A percentile compares a stretch with the other conserved stretches of the same genome.
These are phyloP conservation scores for Dactylellina sp. DNA, from an alignment of 2,329 filamentous ascomycete genomes.

Conservation along the genomic window DNA sequence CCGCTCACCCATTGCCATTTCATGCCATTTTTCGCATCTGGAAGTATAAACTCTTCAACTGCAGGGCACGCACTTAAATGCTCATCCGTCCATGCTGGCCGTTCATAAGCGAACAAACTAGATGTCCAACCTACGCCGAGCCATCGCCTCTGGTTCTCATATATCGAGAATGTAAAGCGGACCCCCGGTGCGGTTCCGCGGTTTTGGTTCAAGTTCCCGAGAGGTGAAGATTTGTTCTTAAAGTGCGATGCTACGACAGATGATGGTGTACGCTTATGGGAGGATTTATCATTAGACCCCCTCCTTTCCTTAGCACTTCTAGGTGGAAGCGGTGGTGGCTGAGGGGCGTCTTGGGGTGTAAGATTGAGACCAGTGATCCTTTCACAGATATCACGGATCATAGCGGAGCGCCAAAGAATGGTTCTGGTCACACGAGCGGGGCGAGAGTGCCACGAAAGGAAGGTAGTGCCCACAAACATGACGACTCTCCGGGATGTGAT, in stretches of 20 bases:
- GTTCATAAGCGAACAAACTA: constrained; percentile 88
- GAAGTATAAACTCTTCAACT: constrained; percentile 78
- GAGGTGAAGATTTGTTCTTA: constrained; percentile 60
- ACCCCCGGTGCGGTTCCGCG: constrained; percentile 77
- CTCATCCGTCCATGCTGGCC: constrained; percentile 94
- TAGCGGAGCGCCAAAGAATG: constrained; percentile 87
- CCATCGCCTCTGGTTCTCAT: constrained; percentile 96
- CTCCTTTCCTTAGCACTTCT: constrained; percentile 62
- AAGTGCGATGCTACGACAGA: constrained; percentile 62
- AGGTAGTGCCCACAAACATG: constrained; percentile 84
- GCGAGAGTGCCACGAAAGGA: constrained; percentile 91
- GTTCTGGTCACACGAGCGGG: constrained; percentile 85
- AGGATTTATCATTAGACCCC: constrained; percentile 63
- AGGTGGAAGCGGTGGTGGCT: constrained; percentile 60
- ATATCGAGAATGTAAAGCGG: constrained; percentile 95
- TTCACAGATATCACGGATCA: constrained; percentile 75
- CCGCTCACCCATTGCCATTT: constrained; percentile 85
- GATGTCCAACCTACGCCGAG: constrained; percentile 94
- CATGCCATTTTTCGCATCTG: constrained; percentile 71
- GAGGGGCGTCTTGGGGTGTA: constrained; percentile 59
- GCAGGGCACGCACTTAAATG: constrained; percentile 83
- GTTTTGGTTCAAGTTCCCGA: constrained; percentile 64
- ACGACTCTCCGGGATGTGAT: constrained; percentile 87
- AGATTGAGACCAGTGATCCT: constrained; percentile 80
- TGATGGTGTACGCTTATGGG: constrained; percentile 66